These are phyloP conservation scores for Fusarium domesticum DNA, from an alignment of 2,329 filamentous ascomycete species.

Conservation along the genomic window DNA sequence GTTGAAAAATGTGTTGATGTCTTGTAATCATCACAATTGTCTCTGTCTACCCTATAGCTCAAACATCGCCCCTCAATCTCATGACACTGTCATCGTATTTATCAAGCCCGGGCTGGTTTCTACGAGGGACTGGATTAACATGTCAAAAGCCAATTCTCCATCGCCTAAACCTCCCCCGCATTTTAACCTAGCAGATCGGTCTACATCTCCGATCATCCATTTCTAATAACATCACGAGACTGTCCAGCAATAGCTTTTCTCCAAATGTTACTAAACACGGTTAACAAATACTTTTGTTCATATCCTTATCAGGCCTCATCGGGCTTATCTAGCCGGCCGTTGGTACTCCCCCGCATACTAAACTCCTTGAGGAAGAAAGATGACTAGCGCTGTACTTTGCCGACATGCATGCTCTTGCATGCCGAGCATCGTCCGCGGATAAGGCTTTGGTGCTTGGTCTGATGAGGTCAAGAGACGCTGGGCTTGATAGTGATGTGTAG, in stretches of 20 bases:
- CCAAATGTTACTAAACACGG: neutral
- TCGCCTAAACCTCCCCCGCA: too few species aligned
- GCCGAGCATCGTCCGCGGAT: neutral
- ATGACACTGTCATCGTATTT: too few species aligned
- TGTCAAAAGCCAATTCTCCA: too few species aligned
- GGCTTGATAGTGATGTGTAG: too few species aligned
- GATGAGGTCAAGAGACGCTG: neutral
- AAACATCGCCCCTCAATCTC: too few species aligned
- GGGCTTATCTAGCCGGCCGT: neutral
- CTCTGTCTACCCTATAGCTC: too few species aligned
- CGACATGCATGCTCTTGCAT: constrained; percentile 9
- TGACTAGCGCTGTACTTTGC: neutral
- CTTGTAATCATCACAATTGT: too few species aligned
- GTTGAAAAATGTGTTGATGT: too few species aligned
- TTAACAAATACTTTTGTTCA: neutral
- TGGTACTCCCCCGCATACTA: constrained; percentile 5
- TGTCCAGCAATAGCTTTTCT: neutral
- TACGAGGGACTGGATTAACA: too few species aligned
- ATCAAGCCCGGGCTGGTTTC: too few species aligned
- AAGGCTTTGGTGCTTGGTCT: neutral
- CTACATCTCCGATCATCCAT: neutral
- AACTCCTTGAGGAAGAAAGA: constrained; percentile 2
- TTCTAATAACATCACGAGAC: neutral
- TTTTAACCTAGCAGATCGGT: too few species aligned
- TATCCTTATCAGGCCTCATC: neutral